These are phyloP conservation scores for Cubamyces lactineus DNA, from an alignment of 768 basidiomycete species.

Conservation along the genomic window DNA sequence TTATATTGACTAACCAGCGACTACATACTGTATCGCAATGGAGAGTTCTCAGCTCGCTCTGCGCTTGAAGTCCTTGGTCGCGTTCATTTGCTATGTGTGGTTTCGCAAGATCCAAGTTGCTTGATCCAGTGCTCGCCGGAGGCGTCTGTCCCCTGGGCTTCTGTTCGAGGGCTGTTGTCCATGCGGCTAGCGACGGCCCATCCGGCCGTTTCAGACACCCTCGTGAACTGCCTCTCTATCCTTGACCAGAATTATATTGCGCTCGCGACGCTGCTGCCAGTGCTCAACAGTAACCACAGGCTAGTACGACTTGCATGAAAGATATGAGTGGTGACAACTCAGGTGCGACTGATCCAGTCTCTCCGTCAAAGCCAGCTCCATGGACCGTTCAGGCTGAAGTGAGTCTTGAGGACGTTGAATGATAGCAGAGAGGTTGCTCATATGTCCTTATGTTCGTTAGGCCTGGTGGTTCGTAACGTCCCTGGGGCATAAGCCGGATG, in stretches of 20 bases:
- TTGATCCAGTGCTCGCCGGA: not conserved
- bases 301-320: too few species aligned
- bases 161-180: not conserved
- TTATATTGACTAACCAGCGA: too few species aligned
- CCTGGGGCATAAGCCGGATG: conserved; percentile 10
- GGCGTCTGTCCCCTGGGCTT: not conserved
- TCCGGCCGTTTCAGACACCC: not conserved
- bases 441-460: not conserved
- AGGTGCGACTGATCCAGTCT: not conserved
- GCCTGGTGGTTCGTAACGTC: conserved; percentile 26
- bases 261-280: not conserved
- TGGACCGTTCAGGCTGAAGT: conserved; percentile 24
- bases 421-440: not conserved
- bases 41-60: too few species aligned
- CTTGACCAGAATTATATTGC: not conserved
- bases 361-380: conserved; percentile 5
- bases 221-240: not conserved
- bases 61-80: too few species aligned
- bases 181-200: not conserved
- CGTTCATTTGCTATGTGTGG: too few species aligned
- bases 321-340: too few species aligned
- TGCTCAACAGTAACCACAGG: too few species aligned
- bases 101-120: too few species aligned
- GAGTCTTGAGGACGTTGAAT: not conserved
- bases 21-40: too few species aligned